These are phyloP conservation scores for Ormosia emarginata DNA, from an alignment of 306 rosid genomes.

Conservation along the genomic window DNA sequence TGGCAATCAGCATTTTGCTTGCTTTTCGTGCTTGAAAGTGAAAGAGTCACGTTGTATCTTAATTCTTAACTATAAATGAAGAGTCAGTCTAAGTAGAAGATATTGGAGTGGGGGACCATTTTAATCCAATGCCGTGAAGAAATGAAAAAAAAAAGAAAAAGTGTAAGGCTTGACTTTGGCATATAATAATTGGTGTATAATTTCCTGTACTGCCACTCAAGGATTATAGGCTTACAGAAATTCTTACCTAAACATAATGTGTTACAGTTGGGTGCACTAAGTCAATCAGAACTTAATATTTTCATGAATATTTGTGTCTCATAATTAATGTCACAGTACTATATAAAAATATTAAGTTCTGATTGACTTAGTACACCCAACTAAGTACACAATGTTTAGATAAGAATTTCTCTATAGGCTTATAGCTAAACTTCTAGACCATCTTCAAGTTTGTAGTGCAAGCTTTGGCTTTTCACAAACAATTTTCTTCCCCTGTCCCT, in stretches of 20 bases:
- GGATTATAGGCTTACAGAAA: too few relatives aligned
- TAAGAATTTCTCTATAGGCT: too few relatives aligned
- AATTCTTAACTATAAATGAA: slow-evolving; percentile 10
- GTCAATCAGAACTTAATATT: too few relatives aligned
- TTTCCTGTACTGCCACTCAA: not conserved
- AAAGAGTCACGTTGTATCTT: slow-evolving; percentile 5
- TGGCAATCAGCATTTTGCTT: not conserved
- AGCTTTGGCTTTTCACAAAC: not conserved
- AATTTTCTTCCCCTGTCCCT: not conserved
- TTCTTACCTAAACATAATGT: too few relatives aligned
- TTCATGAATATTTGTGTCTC: too few relatives aligned
- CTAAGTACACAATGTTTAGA: too few relatives aligned
- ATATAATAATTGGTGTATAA: not conserved
- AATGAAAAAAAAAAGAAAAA: not conserved
- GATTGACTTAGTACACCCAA: too few relatives aligned
- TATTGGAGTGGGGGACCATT: slow-evolving; percentile 36
- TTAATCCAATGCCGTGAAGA: not conserved
- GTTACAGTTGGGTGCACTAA: too few relatives aligned
- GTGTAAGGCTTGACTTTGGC: not conserved
- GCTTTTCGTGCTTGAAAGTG: slow-evolving; percentile 20
- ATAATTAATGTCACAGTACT: too few relatives aligned
- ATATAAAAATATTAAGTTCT: too few relatives aligned
- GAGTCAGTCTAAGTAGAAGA: not conserved
- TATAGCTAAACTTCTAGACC: not conserved
- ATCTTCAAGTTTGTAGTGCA: not conserved